Evolutionary conservation across 306 rosid genomes (phyloP), one percentile per base, ranked within the genome.

Genomic region (Citrullus amarus): DNA sequence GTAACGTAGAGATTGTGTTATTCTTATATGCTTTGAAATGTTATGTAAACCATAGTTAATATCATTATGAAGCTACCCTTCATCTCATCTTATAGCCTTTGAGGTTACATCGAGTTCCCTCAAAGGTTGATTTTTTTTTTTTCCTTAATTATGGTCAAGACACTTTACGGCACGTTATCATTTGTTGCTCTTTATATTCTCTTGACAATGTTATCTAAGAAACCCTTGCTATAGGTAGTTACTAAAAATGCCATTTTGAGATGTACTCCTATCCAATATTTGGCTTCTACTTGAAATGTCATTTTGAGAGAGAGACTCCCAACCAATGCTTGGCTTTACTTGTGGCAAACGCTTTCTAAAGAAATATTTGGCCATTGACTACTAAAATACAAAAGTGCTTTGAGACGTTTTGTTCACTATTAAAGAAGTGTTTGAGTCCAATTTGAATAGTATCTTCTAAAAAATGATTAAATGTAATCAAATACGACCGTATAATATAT

Each of bases 151-250:
- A 67, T 8, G 36, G 8, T 32, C 44, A 28, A 6, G 22, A 28
- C 3, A 25, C 8, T 36, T 36, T 5, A 36, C 39, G 39, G 4
- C 39, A 36, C 3, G 12, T 10, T 16, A 48, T 48, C 82, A 63
- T 90, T 96, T 83, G 96, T 93, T 61, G 98, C 96, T 90, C 95
- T 93, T 97, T 90, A 89, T 93, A 92, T 93, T 91, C 97, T 89
- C 93, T 90, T 92, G 88, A 86, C 92, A 83, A 8, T 6, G 13
- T 48, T 0, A 22, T 3, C 30, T 7, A 15, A 56, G 61, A 58
- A 76, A 82, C 51, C 77, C 32, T 50, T 25, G 28, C 69, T 68
- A 16, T 43, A 16, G 8, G 54, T 8, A 11, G 56, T 65, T 6
- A 8, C 50, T 17, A 65, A 44, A 44, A 36, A 36, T 36, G 39